Evolutionary conservation across 176 grass and related monocot species (phyloP).

Genomic region (Phyllostachys edulis): DNA sequence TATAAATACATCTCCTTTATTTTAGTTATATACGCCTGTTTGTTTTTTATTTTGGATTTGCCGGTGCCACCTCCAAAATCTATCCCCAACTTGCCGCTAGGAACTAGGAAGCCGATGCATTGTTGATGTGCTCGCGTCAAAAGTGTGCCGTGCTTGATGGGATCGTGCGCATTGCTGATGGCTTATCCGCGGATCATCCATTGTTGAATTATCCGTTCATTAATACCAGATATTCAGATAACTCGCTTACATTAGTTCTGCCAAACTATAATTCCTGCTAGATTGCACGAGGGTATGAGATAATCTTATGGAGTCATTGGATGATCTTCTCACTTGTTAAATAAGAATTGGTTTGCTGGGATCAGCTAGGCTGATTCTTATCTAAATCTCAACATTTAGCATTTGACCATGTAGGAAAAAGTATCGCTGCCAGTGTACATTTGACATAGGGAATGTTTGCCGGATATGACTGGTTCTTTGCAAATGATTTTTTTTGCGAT

Average conservation of each 20-base stretch:
- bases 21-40: background rate
- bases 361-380: background rate
- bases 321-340: conserved; percentile 9
- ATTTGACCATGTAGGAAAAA: background rate
- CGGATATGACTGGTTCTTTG: background rate
- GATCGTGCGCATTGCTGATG: background rate
- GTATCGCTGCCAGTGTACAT: background rate
- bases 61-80: background rate
- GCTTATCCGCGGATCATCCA: background rate
- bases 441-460: background rate
- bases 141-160: background rate
- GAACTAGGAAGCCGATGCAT: background rate
- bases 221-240: background rate
- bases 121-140: background rate
- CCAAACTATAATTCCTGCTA: background rate
- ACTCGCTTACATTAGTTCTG: background rate
- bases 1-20: too few relatives aligned
- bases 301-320: background rate
- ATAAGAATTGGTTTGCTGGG: background rate
- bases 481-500: background rate
- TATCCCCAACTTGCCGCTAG: background rate
- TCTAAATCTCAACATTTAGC: background rate
- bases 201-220: background rate
- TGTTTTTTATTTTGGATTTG: background rate
- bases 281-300: background rate